Percentiles rank a stretch among this genome's conserved stretches.
These are phyloP conservation scores for Skeletonema grethae DNA, from an alignment of 108 stramenopile species.

Conservation along the genomic window DNA sequence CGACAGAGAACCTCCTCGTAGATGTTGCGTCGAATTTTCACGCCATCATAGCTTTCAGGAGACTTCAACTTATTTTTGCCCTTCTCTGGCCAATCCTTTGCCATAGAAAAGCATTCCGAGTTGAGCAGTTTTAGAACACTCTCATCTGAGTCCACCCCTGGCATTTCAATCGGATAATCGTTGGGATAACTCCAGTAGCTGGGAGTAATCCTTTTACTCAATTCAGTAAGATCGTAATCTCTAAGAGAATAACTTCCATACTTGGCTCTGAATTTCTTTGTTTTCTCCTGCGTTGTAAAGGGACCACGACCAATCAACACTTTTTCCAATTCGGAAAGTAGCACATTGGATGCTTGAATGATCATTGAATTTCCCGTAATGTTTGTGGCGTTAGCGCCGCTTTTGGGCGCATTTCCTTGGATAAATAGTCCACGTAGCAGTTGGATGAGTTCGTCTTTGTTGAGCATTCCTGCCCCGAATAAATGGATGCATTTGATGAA, in stretches of 20 bases:
- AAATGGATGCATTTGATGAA: conserved; percentile 93
- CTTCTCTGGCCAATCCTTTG: conserved; percentile 21
- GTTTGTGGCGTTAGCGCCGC: conserved; percentile 59
- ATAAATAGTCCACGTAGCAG: conserved; percentile 85
- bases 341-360: conserved; percentile 57
- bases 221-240: conserved; percentile 58
- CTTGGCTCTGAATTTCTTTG: conserved; percentile 70
- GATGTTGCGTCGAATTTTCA: conserved; percentile 61
- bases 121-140: conserved; percentile 46
- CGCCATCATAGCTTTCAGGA: conserved; percentile 70
- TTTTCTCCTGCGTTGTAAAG: conserved; percentile 64
- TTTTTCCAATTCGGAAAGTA: conserved; percentile 73
- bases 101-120: conserved; percentile 50
- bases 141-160: conserved; percentile 42
- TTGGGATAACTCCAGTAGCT: conserved; percentile 69
- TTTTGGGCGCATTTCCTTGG: conserved; percentile 86
- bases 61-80: conserved; percentile 30
- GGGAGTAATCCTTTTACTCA: conserved; percentile 58
- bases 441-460: conserved; percentile 87
- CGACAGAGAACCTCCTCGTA: conserved; percentile 82
- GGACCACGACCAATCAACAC: conserved; percentile 78
- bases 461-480: conserved; percentile 84
- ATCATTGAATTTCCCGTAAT: conserved; percentile 55
- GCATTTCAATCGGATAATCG: conserved; percentile 59
- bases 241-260: conserved; percentile 59